These are phyloP conservation scores for Oidium heveae DNA, from an alignment of 2,329 filamentous ascomycete species.

Conservation along the genomic window DNA sequence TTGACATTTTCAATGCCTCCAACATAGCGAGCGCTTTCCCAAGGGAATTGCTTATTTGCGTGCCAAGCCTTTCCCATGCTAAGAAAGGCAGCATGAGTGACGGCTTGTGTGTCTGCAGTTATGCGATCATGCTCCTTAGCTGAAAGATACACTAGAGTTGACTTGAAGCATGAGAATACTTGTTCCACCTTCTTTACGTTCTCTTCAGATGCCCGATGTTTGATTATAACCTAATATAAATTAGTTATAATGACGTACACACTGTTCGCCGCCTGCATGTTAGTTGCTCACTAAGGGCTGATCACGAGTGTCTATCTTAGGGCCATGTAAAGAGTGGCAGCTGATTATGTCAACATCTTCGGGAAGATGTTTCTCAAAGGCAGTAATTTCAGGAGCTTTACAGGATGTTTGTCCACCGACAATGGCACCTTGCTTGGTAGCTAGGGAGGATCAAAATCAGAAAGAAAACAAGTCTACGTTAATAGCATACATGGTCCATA, in stretches of 20 bases:
- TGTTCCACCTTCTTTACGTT: constrained; percentile 56
- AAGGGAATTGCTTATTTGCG: constrained; percentile 83
- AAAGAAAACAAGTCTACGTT: neutral
- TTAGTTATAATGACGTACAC: neutral
- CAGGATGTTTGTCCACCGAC: constrained; percentile 96
- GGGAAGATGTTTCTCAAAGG: constrained; percentile 76
- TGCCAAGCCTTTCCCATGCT: constrained; percentile 98
- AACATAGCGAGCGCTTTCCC: constrained; percentile 87
- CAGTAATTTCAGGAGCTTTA: constrained; percentile 86
- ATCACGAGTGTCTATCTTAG: constrained; percentile 62
- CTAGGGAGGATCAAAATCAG: constrained; percentile 20
- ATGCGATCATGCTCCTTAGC: constrained; percentile 84
- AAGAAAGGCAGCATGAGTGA: constrained; percentile 90
- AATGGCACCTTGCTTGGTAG: constrained; percentile 83
- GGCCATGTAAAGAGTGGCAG: constrained; percentile 89
- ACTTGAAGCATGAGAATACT: constrained; percentile 61
- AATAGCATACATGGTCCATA: constrained; percentile 68
- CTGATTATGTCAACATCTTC: constrained; percentile 78
- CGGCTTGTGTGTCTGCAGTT: constrained; percentile 92
- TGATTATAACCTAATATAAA: constrained; percentile 41
- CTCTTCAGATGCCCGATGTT: constrained; percentile 61
- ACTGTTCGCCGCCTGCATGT: neutral
- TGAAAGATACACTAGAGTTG: constrained; percentile 68
- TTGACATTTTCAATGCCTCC: constrained; percentile 98
- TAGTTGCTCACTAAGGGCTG: constrained; percentile 48